Evolutionary conservation across 208 protist genomes (phyloP).

Genomic region (Wallacemonas sp.): DNA sequence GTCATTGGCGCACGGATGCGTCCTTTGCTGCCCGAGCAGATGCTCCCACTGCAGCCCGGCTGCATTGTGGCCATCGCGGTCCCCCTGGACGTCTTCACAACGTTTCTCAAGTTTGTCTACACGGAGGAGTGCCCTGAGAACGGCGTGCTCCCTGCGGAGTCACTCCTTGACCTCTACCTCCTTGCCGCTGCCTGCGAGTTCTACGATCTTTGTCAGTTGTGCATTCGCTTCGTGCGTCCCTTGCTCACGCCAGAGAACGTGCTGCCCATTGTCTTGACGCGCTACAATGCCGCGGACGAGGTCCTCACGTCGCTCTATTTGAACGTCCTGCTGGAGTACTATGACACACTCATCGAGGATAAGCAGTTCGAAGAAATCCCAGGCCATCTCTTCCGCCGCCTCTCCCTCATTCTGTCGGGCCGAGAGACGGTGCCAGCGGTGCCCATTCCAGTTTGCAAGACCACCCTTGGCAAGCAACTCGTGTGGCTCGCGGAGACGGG

Average conservation of each 20-base stretch:
- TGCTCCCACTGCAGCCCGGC: conserved; percentile 76
- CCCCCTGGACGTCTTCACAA: conserved; percentile 75
- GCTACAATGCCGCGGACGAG: conserved; percentile 84
- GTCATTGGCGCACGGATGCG: conserved; percentile 84
- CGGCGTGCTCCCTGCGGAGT: conserved; percentile 67
- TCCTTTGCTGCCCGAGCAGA: conserved; percentile 68
- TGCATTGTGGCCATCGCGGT: conserved; percentile 82
- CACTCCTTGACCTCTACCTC: conserved; percentile 83
- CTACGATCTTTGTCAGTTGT: conserved; percentile 73
- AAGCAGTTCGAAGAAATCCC: conserved; percentile 89
- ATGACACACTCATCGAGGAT: conserved; percentile 86
- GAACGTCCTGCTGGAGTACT: conserved; percentile 77
- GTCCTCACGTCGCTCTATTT: conserved; percentile 85
- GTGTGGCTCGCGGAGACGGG: conserved; percentile 79
- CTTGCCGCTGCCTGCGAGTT: conserved; percentile 79
- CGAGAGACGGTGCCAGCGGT: conserved; percentile 70
- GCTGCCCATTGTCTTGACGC: conserved; percentile 78
- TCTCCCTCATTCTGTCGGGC: conserved; percentile 79
- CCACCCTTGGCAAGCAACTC: conserved; percentile 78
- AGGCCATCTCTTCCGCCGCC: conserved; percentile 83
- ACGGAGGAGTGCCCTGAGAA: conserved; percentile 85
- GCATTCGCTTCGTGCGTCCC: conserved; percentile 70
- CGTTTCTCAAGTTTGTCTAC: conserved; percentile 87
- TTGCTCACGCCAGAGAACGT: conserved; percentile 85
- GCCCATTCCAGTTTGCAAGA: conserved; percentile 63